These are phyloP conservation scores for Citrullus mucosospermus DNA, from an alignment of 306 rosid genomes.

Conservation along the genomic window DNA sequence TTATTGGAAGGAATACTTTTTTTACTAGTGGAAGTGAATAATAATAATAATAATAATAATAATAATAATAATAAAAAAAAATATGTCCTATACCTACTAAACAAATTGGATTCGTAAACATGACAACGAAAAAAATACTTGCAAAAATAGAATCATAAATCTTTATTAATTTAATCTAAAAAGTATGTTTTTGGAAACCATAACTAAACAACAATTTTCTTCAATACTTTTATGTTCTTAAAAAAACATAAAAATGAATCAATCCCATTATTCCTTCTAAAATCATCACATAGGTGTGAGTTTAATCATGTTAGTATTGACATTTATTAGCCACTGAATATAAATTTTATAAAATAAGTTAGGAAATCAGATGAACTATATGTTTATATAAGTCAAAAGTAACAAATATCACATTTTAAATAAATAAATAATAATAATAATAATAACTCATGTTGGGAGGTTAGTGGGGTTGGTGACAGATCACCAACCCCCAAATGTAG, in stretches of 20 bases:
- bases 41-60: no score
- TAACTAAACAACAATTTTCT: not conserved
- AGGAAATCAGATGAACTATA: not conserved
- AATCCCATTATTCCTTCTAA: not conserved
- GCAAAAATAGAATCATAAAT: no score
- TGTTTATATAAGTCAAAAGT: not conserved
- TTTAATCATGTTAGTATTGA: not conserved
- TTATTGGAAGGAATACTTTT: no score
- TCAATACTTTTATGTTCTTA: no score
- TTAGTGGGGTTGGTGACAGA: not conserved
- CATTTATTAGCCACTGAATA: not conserved
- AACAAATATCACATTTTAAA: not conserved
- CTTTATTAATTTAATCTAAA: no score
- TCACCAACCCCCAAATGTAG: slow-evolving; percentile 1
- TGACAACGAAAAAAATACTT: no score
- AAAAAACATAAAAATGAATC: not conserved
- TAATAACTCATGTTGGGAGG: not conserved
- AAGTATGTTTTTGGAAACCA: not conserved
- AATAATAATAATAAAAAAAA: no score
- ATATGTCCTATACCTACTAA: no score
- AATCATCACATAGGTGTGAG: not conserved
- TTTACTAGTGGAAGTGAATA: no score
- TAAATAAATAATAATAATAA: not conserved
- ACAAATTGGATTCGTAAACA: no score
- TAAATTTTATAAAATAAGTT: not conserved